Conservation (phyloP, 352 stramenopile genomes). For the Pythium myriotylum region DNA sequence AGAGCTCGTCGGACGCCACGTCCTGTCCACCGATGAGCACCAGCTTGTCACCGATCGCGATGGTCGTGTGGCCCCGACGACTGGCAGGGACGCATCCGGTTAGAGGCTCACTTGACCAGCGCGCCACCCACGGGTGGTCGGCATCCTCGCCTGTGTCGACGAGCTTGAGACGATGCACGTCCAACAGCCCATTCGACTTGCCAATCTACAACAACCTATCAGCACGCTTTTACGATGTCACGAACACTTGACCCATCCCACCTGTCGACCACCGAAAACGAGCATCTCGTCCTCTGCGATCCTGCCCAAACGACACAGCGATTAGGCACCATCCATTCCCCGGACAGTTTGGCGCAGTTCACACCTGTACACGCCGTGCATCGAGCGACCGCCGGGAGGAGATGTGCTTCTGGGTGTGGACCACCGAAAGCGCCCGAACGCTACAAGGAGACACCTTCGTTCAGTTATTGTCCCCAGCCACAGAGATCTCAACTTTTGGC, state of each 20-base stretch:
- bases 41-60: slow-evolving; percentile 52
- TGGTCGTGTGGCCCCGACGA: slow-evolving; percentile 68
- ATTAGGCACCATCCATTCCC: not conserved
- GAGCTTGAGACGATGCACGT: slow-evolving; percentile 44
- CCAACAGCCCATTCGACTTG: slow-evolving; percentile 62
- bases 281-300: slow-evolving; percentile 35
- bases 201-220: slow-evolving; percentile 56
- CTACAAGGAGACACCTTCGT: slow-evolving; percentile 5
- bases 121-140: slow-evolving; percentile 40
- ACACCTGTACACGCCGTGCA: slow-evolving; percentile 61
- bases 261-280: slow-evolving; percentile 71
- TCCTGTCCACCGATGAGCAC: slow-evolving; percentile 71
- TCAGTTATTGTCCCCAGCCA: not conserved
- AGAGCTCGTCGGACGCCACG: slow-evolving; percentile 41
- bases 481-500: slow-evolving; percentile 5
- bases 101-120: slow-evolving; percentile 16
- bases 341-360: no score
- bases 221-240: no score
- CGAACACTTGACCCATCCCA: slow-evolving; percentile 33
- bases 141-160: not conserved
- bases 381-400: slow-evolving; percentile 45
- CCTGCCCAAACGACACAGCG: not conserved
- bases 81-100: slow-evolving; percentile 41
- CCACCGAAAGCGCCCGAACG: slow-evolving; percentile 50
- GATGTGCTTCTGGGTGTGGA: slow-evolving; percentile 37